A percentile compares a stretch with the other conserved stretches of the same genome.
These are phyloP conservation scores for Avicennia marina DNA, from an alignment of 257 asterid species.

Conservation along the genomic window DNA sequence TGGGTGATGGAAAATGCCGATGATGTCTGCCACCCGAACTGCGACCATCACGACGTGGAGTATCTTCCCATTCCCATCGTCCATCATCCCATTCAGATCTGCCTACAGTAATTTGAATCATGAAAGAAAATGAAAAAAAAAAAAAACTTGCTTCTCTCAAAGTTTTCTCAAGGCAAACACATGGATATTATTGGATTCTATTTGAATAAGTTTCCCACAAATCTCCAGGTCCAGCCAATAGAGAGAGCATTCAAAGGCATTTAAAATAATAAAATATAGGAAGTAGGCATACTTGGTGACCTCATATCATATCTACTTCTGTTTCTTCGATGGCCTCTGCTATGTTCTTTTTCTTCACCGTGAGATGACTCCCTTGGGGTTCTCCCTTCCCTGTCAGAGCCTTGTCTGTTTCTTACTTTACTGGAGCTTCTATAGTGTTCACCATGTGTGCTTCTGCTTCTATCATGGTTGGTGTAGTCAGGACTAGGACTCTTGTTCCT, in stretches of 20 bases:
- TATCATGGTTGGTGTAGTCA: slow-evolving; percentile 35
- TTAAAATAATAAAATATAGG: slow-evolving; percentile 1
- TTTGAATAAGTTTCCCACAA: slow-evolving; percentile 1
- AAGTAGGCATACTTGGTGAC: slow-evolving; percentile 58
- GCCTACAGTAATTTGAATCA: slow-evolving; percentile 40
- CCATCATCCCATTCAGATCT: slow-evolving; percentile 98
- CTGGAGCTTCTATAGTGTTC: slow-evolving; percentile 45
- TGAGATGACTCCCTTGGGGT: slow-evolving; percentile 53
- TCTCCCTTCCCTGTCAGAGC: slow-evolving; percentile 46
- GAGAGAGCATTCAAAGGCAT: background rate
- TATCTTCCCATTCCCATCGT: slow-evolving; percentile 94
- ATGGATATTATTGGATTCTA: background rate
- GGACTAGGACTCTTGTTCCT: slow-evolving; percentile 46
- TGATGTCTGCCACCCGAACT: slow-evolving; percentile 46
- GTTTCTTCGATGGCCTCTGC: slow-evolving; percentile 52
- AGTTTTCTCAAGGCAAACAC: background rate
- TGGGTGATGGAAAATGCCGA: slow-evolving; percentile 79
- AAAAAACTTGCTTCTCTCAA: background rate
- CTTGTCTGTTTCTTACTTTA: slow-evolving; percentile 37
- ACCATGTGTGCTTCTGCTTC: slow-evolving; percentile 44
- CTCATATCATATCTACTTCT: slow-evolving; percentile 60
- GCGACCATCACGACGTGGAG: slow-evolving; percentile 64
- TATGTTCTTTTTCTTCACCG: slow-evolving; percentile 40
- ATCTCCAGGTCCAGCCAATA: slow-evolving; percentile 5
- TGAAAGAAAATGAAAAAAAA: slow-evolving; percentile 5